Percentiles rank a stretch among this genome's conserved stretches.
phyloP scores from a whole-genome alignment of 2,329 filamentous ascomycete genomes.

The Aschersonia sp. region DNA sequence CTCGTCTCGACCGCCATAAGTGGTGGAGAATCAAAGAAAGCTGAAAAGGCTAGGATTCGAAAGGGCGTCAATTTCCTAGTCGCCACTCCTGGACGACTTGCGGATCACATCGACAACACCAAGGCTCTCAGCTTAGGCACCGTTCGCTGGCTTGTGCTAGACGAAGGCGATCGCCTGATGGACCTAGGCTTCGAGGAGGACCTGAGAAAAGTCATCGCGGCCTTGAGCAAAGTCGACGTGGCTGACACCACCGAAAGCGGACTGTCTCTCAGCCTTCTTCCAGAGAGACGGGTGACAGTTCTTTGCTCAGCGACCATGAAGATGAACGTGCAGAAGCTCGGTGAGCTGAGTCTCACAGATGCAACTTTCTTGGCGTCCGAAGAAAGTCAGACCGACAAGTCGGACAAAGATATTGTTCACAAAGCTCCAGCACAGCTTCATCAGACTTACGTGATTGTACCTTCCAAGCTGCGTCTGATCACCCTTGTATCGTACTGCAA shows the following conservation, averaged over 20 bases:
- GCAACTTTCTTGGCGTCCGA: conserved; percentile 71
- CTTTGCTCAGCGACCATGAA: conserved; percentile 97
- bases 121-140: conserved; percentile 77
- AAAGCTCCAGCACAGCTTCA: conserved; percentile 80
- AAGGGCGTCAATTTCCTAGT: conserved; percentile 95
- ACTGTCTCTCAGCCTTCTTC: conserved; percentile 46
- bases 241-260: conserved; percentile 45
- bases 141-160: conserved; percentile 85
- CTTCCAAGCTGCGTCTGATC: conserved; percentile 81
- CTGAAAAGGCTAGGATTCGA: conserved; percentile 82
- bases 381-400: conserved; percentile 31
- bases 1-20: conserved; percentile 79
- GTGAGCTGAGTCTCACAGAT: conserved; percentile 89
- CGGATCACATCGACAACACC: conserved; percentile 87
- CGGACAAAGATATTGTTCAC: conserved; percentile 45
- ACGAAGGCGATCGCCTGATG: conserved; percentile 97
- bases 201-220: conserved; percentile 71
- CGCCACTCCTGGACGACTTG: conserved; percentile 80
- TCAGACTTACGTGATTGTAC: conserved; percentile 77
- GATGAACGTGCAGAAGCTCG: conserved; percentile 86
- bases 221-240: conserved; percentile 52
- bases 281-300: conserved; percentile 67
- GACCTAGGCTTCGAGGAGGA: conserved; percentile 95
- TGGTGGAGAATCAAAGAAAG: conserved; percentile 54
- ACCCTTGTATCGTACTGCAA: conserved; percentile 75